Conservation (phyloP, 768 basidiomycete genomes). For the Trametes cubensis region DNA sequence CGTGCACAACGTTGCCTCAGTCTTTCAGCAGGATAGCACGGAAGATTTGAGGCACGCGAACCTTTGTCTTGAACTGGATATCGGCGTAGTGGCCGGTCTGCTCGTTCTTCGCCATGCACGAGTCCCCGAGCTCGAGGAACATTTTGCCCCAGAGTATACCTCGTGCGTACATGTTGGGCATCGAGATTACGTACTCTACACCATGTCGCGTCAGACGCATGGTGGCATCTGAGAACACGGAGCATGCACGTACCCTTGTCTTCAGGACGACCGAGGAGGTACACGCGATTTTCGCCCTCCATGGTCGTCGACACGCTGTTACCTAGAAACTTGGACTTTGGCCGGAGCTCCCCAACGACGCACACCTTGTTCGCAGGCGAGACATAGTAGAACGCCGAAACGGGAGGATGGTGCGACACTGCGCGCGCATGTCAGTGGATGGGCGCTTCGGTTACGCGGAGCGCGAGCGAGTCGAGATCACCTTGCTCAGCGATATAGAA, state of each 20-base stretch:
- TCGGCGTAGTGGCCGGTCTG: slow-evolving; percentile 74
- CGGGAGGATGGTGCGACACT: slow-evolving; percentile 95
- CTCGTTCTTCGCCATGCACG: slow-evolving; percentile 82
- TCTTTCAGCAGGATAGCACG: too few relatives aligned
- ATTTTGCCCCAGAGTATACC: slow-evolving; percentile 91
- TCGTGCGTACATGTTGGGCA: slow-evolving; percentile 98
- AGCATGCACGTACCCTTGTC: slow-evolving; percentile 73
- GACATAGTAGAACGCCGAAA: slow-evolving; percentile 95
- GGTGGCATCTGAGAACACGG: neutral
- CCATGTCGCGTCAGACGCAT: neutral
- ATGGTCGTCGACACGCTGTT: slow-evolving; percentile 95
- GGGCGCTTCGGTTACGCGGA: neutral
- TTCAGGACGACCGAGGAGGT: slow-evolving; percentile 77
- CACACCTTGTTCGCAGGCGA: slow-evolving; percentile 86
- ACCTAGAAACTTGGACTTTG: slow-evolving; percentile 95
- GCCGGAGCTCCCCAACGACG: slow-evolving; percentile 91
- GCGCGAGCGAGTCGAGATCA: slow-evolving; percentile 28
- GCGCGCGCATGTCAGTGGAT: slow-evolving; percentile 6
- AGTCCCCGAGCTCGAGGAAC: slow-evolving; percentile 94
- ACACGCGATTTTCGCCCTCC: slow-evolving; percentile 94
- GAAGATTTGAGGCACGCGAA: slow-evolving; percentile 30
- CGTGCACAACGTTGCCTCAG: neutral
- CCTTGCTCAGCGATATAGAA: slow-evolving; percentile 98
- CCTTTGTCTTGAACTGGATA: slow-evolving; percentile 98
- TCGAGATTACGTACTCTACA: slow-evolving; percentile 83